Evolutionary conservation across 768 basidiomycete genomes (phyloP).

Genomic region (Myochromella boudieri): DNA sequence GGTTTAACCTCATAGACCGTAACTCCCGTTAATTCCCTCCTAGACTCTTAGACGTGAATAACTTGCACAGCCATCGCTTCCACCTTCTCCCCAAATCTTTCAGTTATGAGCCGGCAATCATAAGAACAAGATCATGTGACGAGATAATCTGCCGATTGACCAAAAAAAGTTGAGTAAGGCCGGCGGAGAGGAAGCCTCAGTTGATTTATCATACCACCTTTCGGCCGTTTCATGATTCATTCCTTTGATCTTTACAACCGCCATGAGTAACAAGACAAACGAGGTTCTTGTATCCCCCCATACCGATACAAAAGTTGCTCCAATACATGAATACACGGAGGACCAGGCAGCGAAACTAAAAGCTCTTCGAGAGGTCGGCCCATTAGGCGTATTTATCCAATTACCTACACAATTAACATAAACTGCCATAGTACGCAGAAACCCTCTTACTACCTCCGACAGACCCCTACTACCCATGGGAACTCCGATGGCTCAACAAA

Average conservation of each 20-base stretch:
- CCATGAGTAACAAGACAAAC: constrained; percentile 24
- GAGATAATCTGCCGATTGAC: constrained; percentile 3
- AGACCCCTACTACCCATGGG: constrained; percentile 78
- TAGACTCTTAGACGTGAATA: too few relatives aligned
- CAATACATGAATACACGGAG: constrained; percentile 59
- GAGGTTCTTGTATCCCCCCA: constrained; percentile 57
- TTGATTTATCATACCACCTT: constrained; percentile 10
- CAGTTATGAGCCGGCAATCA: background rate
- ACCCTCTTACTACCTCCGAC: constrained; percentile 60
- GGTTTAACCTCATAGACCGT: too few relatives aligned
- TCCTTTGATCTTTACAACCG: constrained; percentile 8
- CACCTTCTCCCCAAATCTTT: background rate
- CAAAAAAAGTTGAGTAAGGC: constrained; percentile 13
- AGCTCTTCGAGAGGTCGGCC: constrained; percentile 58
- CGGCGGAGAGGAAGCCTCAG: background rate
- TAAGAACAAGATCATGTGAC: constrained; percentile 11
- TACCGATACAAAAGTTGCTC: constrained; percentile 49
- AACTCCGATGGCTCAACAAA: constrained; percentile 70
- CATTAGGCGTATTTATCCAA: background rate
- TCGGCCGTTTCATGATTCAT: background rate
- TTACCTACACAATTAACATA: background rate
- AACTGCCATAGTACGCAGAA: constrained; percentile 56
- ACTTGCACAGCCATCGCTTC: too few relatives aligned
- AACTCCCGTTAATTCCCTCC: too few relatives aligned
- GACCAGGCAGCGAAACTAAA: constrained; percentile 62